These are phyloP conservation scores for Xylariales sp. DNA, from an alignment of 2,329 filamentous ascomycete species.

Conservation along the genomic window DNA sequence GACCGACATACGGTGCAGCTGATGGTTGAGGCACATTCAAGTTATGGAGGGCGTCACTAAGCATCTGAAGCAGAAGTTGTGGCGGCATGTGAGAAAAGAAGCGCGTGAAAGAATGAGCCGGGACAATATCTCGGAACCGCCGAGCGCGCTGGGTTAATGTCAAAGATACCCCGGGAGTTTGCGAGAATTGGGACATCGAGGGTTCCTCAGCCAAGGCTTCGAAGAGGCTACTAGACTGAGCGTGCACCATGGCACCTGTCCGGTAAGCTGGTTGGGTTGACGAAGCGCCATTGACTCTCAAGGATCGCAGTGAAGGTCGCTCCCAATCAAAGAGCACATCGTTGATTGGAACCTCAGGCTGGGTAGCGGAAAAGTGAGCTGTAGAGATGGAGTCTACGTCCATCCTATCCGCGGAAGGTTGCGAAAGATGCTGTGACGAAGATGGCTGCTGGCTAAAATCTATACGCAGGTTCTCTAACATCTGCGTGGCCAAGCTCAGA, in stretches of 20 bases:
- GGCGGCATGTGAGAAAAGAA: slow-evolving; percentile 85
- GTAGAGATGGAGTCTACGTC: slow-evolving; percentile 56
- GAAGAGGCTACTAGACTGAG: slow-evolving; percentile 33
- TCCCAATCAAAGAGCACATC: slow-evolving; percentile 88
- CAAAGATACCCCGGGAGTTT: slow-evolving; percentile 71
- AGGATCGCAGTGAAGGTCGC: slow-evolving; percentile 57
- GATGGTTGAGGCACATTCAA: slow-evolving; percentile 73
- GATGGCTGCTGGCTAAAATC: slow-evolving; percentile 71
- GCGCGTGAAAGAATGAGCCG: slow-evolving; percentile 78
- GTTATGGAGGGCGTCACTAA: slow-evolving; percentile 77
- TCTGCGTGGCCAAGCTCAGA: slow-evolving; percentile 82
- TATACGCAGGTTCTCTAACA: slow-evolving; percentile 88
- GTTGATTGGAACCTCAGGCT: slow-evolving; percentile 72
- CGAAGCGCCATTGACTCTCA: slow-evolving; percentile 36
- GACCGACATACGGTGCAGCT: slow-evolving; percentile 33
- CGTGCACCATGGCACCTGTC: slow-evolving; percentile 30
- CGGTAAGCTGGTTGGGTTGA: slow-evolving; percentile 45
- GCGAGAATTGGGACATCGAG: slow-evolving; percentile 79
- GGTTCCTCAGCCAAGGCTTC: slow-evolving; percentile 80
- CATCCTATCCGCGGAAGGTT: slow-evolving; percentile 53
- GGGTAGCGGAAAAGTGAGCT: slow-evolving; percentile 65
- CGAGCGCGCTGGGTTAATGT: slow-evolving; percentile 86
- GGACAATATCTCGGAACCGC: slow-evolving; percentile 86
- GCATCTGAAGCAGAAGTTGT: slow-evolving; percentile 70
- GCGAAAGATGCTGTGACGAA: slow-evolving; percentile 28